Evolutionary conservation across 345 rosid genomes (phyloP), one percentile per base, ranked within the genome.

Genomic region (Eutrema yunnanense): DNA sequence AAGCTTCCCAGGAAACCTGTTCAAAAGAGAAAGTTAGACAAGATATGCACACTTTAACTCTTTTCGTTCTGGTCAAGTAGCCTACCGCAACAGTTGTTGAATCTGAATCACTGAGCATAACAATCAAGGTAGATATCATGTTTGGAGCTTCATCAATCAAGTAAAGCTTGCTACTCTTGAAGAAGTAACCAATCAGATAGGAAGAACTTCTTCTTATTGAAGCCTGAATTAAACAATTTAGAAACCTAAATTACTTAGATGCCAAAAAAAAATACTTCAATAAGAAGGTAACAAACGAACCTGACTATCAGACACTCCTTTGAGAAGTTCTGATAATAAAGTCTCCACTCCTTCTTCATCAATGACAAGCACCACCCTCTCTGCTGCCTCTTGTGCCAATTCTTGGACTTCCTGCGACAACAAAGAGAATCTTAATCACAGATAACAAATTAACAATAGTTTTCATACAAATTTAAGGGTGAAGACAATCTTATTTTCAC

Each of bases 1-100:
- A 81, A 55, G 99, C 97, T 80, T 92, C 99, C 99, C 99, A 92
- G 60, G 97, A 86, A 79, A 81, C 88, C 97, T 95, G 72, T 80
- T 58, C 46, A 52, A 55, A 16, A 65, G 40, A 64, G 54, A 56
- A 73, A 78, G 73, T 50, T 72, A 61, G 62, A 80, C 47, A 36
- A 10, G 73, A 54, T 19, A 48, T n/a, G 27, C 32, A 12, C 4
- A 65, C n/a, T 43, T 27, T 37, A 76, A 64, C 50, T 42, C 47
- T 55, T 32, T 30, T 69, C 8, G 40, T 76, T 62, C 38, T 47
- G 67, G 26, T 41, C 66, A 74, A 29, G 56, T 65, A 43, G 74
- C 73, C 51, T 90, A 95, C 99, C 82, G 69, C 77, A 56, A 95
- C 90, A 46, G 97, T 95, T 61, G 83, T 84, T 49, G 96, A 79